phyloP scores from a whole-genome alignment of 441 rosid genomes.

The Adansonia madagascariensis region DNA sequence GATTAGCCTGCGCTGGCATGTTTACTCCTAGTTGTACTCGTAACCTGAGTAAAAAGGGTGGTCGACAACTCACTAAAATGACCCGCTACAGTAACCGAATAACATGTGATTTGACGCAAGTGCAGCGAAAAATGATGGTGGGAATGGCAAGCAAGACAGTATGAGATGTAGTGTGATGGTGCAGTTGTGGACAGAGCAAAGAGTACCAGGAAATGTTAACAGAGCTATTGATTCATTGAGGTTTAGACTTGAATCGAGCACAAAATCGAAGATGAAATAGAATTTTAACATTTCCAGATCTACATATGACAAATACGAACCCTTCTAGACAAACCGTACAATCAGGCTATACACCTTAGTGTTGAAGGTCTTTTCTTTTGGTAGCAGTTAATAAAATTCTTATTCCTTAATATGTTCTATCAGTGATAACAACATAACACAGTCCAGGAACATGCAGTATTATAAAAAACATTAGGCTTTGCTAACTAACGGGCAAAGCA shows the following conservation, averaged over 20 bases:
- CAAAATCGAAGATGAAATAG: background rate
- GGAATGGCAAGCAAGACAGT: background rate
- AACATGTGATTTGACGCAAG: background rate
- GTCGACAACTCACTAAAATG: background rate
- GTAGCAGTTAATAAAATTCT: background rate
- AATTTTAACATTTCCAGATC: background rate
- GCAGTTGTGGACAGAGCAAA: background rate
- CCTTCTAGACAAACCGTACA: background rate
- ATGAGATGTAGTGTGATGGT: background rate
- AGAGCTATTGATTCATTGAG: background rate
- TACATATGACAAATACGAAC: background rate
- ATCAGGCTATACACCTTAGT: background rate
- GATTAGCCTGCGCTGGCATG: constrained; percentile 94
- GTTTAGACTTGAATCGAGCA: background rate
- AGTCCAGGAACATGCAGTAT: background rate
- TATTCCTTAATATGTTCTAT: background rate
- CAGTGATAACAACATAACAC: background rate
- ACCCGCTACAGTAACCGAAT: background rate
- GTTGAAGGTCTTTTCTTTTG: background rate
- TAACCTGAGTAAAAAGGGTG: constrained; percentile 50
- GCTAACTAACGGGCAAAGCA: background rate
- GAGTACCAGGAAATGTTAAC: background rate
- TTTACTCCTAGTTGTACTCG: constrained; percentile 94
- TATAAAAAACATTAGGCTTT: background rate
- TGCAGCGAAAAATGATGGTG: background rate